These are phyloP conservation scores for Setaria viridis DNA, from an alignment of 202 grass and related monocot genomes.

Conservation along the genomic window DNA sequence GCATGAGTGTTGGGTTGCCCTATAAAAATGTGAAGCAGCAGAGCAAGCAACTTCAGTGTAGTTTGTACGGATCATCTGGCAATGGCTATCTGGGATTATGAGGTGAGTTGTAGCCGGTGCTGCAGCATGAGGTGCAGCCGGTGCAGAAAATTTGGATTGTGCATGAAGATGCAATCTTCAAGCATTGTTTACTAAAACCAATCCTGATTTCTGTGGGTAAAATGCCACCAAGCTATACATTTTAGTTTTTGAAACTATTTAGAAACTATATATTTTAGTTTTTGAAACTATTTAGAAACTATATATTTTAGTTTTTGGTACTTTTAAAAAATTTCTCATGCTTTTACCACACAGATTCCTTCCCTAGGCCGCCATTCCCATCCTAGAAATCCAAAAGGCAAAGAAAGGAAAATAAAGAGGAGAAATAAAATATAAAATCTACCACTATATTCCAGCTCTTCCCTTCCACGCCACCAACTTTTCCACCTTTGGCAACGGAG, in stretches of 20 bases:
- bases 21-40: slow-evolving; percentile 12
- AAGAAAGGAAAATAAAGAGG: neutral
- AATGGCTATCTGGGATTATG: neutral
- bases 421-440: neutral
- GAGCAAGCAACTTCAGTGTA: slow-evolving; percentile 5
- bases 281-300: neutral
- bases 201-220: neutral
- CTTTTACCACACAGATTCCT: neutral
- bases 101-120: neutral
- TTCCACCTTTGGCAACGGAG: slow-evolving; percentile 45
- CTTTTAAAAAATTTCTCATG: neutral
- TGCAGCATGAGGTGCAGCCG: neutral
- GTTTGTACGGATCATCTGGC: neutral
- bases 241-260: neutral
- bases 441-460: neutral
- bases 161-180: neutral
- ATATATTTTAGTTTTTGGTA: neutral
- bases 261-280: neutral
- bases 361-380: neutral
- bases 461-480: slow-evolving; percentile 43
- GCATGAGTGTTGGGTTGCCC: neutral
- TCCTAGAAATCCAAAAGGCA: neutral
- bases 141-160: neutral
- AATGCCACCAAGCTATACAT: too few species aligned
- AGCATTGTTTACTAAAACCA: neutral